Percentiles rank a stretch among this genome's conserved stretches.
Conservation (phyloP, 208 protist genomes). For the Trypanosoma cruzi region DNA sequence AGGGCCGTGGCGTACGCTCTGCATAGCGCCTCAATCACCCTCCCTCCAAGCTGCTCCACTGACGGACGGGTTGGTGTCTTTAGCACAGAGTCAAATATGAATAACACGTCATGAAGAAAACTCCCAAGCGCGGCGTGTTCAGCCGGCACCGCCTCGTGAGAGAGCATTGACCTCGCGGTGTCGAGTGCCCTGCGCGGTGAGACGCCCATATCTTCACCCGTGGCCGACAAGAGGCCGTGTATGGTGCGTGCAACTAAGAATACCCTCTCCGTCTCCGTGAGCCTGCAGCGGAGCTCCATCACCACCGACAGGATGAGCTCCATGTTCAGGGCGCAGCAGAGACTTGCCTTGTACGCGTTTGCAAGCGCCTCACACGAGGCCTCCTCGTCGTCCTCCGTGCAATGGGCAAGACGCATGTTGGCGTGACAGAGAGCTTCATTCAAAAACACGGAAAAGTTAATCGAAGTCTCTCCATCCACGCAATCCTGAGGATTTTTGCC, state of each 20-base stretch:
- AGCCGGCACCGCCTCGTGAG: background rate
- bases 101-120: conserved; percentile 18
- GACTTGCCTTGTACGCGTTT: conserved; percentile 14
- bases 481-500: background rate
- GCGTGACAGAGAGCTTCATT: background rate
- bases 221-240: conserved; percentile 14
- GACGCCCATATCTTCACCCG: background rate
- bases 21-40: conserved; percentile 10
- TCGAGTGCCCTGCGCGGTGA: background rate
- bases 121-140: background rate
- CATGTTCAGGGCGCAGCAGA: background rate
- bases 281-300: background rate
- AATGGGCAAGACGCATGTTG: conserved; percentile 6
- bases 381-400: background rate
- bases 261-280: background rate
- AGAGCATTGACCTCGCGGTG: conserved; percentile 1
- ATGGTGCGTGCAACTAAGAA: conserved; percentile 21
- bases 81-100: background rate
- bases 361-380: conserved; percentile 4
- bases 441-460: background rate
- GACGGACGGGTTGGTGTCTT: background rate
- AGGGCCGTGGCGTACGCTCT: conserved; percentile 3
- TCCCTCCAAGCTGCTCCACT: background rate
- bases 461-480: background rate
- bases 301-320: conserved; percentile 3